These are phyloP conservation scores for Lactarius sp. DNA, from an alignment of 768 basidiomycete genomes.

Conservation along the genomic window DNA sequence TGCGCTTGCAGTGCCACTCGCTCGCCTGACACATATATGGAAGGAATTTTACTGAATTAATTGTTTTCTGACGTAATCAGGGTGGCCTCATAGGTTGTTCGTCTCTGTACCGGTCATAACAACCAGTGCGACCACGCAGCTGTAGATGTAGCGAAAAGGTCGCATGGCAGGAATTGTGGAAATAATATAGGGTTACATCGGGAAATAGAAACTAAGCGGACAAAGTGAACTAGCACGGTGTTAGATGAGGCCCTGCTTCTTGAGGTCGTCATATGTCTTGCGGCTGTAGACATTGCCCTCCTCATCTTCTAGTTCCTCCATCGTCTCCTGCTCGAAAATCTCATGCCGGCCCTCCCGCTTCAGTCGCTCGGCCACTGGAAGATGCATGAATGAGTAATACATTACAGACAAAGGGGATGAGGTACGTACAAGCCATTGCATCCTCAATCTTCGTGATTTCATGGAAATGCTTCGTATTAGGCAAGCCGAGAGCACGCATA, in stretches of 20 bases:
- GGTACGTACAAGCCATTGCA: constrained; percentile 78
- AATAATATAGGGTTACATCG: background rate
- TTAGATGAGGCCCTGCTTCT: constrained; percentile 88
- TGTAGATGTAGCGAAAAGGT: too few species aligned
- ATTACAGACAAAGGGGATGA: background rate
- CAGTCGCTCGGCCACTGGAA: constrained; percentile 88
- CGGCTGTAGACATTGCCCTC: constrained; percentile 98
- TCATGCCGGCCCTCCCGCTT: constrained; percentile 96
- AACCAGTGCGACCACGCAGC: too few species aligned
- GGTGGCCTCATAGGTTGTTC: background rate
- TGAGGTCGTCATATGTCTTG: constrained; percentile 96
- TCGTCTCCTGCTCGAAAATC: constrained; percentile 87
- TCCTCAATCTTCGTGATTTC: constrained; percentile 98
- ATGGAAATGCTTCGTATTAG: constrained; percentile 98
- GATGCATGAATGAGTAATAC: background rate
- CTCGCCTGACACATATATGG: background rate
- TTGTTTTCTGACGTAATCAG: background rate
- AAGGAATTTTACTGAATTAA: too few species aligned
- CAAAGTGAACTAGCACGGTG: background rate
- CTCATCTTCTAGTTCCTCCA: constrained; percentile 97
- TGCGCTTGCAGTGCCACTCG: too few species aligned
- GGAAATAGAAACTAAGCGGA: background rate
- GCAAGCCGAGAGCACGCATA: constrained; percentile 94
- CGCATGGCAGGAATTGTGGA: too few species aligned
- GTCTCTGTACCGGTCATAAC: too few species aligned